A percentile compares a stretch with the other conserved stretches of the same genome.
phyloP scores from a whole-genome alignment of 176 grass and related monocot genomes.

The Alopecurus myosuroides region DNA sequence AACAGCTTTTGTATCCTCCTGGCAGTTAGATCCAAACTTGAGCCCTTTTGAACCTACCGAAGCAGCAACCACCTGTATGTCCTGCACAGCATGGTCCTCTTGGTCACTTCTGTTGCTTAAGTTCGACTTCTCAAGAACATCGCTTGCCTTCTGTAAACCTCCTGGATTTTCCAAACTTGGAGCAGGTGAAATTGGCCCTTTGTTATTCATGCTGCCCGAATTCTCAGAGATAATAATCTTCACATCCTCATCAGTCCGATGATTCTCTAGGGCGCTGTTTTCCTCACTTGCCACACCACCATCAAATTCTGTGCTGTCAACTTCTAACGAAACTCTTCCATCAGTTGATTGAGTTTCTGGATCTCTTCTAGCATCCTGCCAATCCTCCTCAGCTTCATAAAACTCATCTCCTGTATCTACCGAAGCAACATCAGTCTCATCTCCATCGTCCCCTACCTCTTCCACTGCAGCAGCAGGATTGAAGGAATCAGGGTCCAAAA shows the following conservation, averaged over 20 bases:
- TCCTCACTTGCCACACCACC: slow-evolving; percentile 17
- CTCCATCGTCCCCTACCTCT: slow-evolving; percentile 60
- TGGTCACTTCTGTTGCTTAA: slow-evolving; percentile 28
- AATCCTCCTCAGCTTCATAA: slow-evolving; percentile 98
- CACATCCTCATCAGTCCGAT: slow-evolving; percentile 37
- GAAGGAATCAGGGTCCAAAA: slow-evolving; percentile 73
- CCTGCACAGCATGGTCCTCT: slow-evolving; percentile 48
- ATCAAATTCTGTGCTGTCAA: slow-evolving; percentile 25
- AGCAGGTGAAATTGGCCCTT: slow-evolving; percentile 9
- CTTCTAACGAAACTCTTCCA: slow-evolving; percentile 33
- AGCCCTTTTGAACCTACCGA: slow-evolving; percentile 38
- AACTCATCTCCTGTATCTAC: slow-evolving; percentile 81
- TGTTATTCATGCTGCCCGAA: slow-evolving; percentile 26
- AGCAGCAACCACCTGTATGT: slow-evolving; percentile 63
- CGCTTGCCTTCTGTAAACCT: slow-evolving; percentile 42
- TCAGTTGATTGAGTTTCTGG: slow-evolving; percentile 51
- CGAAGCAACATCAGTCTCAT: slow-evolving; percentile 85
- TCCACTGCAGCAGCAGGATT: slow-evolving; percentile 48
- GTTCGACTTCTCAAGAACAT: slow-evolving; percentile 35
- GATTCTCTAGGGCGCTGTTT: slow-evolving; percentile 22
- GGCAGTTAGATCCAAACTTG: slow-evolving; percentile 35
- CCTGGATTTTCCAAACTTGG: slow-evolving; percentile 42
- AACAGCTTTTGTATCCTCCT: slow-evolving; percentile 66
- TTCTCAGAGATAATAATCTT: slow-evolving; percentile 41
- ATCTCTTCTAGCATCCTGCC: slow-evolving; percentile 78